Base-by-base conservation (phyloP, 2,329 filamentous ascomycete genomes). In the Colletotrichum tanaceti region DNA sequence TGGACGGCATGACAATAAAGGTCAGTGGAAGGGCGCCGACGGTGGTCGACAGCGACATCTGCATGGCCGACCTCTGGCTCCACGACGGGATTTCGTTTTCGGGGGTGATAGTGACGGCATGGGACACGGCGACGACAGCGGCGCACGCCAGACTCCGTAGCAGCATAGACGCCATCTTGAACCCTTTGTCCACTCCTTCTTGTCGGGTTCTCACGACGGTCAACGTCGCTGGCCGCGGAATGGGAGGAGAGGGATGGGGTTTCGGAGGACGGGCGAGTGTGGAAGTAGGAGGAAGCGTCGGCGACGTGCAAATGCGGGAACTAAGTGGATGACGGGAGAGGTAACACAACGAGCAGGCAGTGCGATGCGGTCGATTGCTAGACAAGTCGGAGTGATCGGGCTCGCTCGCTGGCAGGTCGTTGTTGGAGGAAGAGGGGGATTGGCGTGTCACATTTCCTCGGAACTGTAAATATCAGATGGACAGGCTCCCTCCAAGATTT, bases 1-100 rank as follows among this genome's bases (percentile, higher is more conserved):
- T 86, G 66, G 85, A 76, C 14, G 84, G 84, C 44, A 84, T 79
- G 20, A 86, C 78, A 22, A 78, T 77, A 70, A 81, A 85, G 18
- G 81, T 73, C 44, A 78, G 59, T 2, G 76, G 70, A 5, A 73
- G 46, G 24, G 72, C 68, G 5, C 75, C 74, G 9, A 69, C 73
- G 13, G 63, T 70, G 54, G 74, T 65, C 44, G 75, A 65, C 57
- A 85, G 71, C 47, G 76, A 75, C 55, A 86, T 76, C 49, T 80
- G 77, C 78, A 86, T 80, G 55, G 77, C 76, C 44, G 78, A 81
- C 22, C 76, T 73, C 3, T 74, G 62, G 61, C 80, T 78, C 81
- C 80, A 84, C 38, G 75, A 72, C 4, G 82, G 80, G 0, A 80
- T 73, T 2, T 80, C 74, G 43, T 72, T 71, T 66, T 80, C 73